Evolutionary conservation across 73 alveolate species (phyloP).

Genomic region (Diophrys sp.): DNA sequence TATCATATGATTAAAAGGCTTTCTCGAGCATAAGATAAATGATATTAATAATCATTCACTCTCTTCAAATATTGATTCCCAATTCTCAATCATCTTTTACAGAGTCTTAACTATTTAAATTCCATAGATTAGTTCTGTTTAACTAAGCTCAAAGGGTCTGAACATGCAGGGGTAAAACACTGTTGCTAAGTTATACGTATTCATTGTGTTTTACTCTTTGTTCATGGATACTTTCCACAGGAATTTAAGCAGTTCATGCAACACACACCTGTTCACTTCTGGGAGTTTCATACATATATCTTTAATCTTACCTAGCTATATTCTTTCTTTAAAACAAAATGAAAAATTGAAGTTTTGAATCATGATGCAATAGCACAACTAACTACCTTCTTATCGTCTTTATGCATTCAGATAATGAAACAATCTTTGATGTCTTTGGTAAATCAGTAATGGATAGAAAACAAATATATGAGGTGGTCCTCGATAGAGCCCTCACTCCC

Average conservation of each 20-base stretch:
- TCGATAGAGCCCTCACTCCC: no score
- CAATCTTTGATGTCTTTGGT: no score
- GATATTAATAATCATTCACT: no score
- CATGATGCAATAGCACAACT: no score
- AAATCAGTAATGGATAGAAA: no score
- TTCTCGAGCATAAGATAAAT: slow-evolving; percentile 52
- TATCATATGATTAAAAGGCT: slow-evolving; percentile 64
- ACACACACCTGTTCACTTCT: slow-evolving; percentile 14
- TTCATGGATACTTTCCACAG: slow-evolving; percentile 15
- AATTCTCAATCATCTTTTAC: slow-evolving; percentile 30
- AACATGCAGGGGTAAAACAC: slow-evolving; percentile 40
- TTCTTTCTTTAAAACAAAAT: no score
- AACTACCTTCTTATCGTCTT: no score
- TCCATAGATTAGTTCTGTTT: slow-evolving; percentile 39
- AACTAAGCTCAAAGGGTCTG: slow-evolving; percentile 38
- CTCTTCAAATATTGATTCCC: slow-evolving; percentile 22
- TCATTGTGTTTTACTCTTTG: slow-evolving; percentile 31
- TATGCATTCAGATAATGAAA: no score
- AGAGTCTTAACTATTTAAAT: slow-evolving; percentile 33
- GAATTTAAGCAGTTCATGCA: slow-evolving; percentile 12
- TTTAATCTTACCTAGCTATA: no score
- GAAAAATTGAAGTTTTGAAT: no score
- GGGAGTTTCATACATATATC: slow-evolving; percentile 26
- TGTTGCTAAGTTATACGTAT: slow-evolving; percentile 34
- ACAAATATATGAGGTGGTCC: no score